Base-by-base conservation (phyloP, 2,329 filamentous ascomycete species). In the Claviceps arundinis region DNA sequence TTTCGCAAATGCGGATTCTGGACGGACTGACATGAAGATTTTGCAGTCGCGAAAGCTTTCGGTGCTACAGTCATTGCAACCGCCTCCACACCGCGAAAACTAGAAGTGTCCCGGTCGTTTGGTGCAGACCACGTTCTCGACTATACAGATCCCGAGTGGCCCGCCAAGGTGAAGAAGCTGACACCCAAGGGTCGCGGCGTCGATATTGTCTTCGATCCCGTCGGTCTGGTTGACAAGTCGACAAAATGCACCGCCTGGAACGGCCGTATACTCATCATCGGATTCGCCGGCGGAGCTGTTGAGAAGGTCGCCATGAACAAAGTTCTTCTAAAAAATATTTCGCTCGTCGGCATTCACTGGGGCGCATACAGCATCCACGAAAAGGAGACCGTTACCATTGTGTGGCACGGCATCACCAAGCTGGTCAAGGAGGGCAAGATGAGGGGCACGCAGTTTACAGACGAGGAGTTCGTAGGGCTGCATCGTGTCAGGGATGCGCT, bases 221-320 rank as follows among this genome's bases (percentile, higher is more conserved):
- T 97, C 1, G 91, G 91, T 1, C 71, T 96, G 64, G 87, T 96
- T 48, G 89, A 94, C 58, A 78, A 82, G 64, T 89, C 84, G 59
- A 87, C 90, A 59, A 95, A 95, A 70, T 96, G 91, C 70, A 87
- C 85, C 3, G 86, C 89, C 3, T 97, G 89, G 90, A 95, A 95
- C 66, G 91, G 87, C 1, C 78, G 90, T 13, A 76, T 97, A 52
- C 70, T 96, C 44, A 81, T 97, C 5, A 84, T 97, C 58, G 91
- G 91, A 0, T 97, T 96, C 64, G 89, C 90, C 0, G 70, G 66
- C 1, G 70, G 70, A 38, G 75, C 74, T 49, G 95, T 96, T 59
- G 91, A 97, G 70, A 94, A 93, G 71, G 81, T 97, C 43, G 86
- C 89, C 13, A 82, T 94, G 73, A 97, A 97, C 68, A 84, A 91